These are phyloP conservation scores for Musa itinerans DNA, from an alignment of 176 grass and related monocot genomes.

Conservation along the genomic window DNA sequence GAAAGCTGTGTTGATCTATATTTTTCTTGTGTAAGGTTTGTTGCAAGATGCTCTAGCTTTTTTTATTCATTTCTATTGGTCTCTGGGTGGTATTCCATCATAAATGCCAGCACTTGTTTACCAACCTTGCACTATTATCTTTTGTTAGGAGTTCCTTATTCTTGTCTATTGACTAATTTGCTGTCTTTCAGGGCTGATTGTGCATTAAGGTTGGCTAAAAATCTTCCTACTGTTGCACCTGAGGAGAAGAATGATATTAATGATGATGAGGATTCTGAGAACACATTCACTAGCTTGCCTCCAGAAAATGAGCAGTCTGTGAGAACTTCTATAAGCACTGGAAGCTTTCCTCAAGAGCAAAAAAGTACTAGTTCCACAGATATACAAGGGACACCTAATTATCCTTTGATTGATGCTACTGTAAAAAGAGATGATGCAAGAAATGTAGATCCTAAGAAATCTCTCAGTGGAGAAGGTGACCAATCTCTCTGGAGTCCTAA, in stretches of 20 bases:
- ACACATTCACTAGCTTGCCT: constrained; percentile 67
- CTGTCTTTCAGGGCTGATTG: constrained; percentile 61
- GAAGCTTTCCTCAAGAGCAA: constrained; percentile 79
- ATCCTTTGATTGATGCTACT: constrained; percentile 38
- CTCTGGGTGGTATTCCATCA: background rate
- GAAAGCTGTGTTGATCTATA: constrained; percentile 93
- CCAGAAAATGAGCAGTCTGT: constrained; percentile 61
- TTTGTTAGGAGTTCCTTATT: constrained; percentile 2
- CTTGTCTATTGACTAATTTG: constrained; percentile 6
- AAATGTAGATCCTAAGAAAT: constrained; percentile 26
- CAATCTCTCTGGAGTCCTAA: constrained; percentile 34
- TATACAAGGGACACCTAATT: constrained; percentile 28
- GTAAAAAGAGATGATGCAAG: constrained; percentile 45
- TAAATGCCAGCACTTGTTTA: background rate
- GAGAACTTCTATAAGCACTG: constrained; percentile 54
- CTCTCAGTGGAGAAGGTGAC: constrained; percentile 43
- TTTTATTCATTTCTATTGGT: background rate
- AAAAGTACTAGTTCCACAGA: constrained; percentile 84
- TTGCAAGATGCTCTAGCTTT: constrained; percentile 19
- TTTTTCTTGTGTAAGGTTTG: constrained; percentile 95
- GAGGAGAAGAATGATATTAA: constrained; percentile 55
- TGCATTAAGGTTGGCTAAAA: constrained; percentile 79
- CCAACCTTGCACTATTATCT: background rate
- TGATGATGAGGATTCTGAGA: constrained; percentile 57
- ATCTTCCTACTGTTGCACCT: constrained; percentile 53